Evolutionary conservation across 2,329 filamentous ascomycete genomes (phyloP).

Genomic region (Emmonsiellopsis sp.): DNA sequence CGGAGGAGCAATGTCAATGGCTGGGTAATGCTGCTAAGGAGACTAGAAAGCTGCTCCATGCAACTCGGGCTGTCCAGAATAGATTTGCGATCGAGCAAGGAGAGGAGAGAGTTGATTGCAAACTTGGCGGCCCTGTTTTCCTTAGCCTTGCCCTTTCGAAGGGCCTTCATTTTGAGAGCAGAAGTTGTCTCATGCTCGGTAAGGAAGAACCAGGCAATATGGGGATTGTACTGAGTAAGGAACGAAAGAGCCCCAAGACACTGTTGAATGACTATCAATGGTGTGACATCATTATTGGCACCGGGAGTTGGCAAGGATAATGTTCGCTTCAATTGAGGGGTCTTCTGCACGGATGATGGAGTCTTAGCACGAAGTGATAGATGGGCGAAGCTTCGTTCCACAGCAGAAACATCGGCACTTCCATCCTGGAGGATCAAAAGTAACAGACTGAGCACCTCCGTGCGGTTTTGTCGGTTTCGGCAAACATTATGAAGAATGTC

Average conservation of each 20-base stretch:
- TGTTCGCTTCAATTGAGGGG: conserved; percentile 67
- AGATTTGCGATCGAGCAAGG: conserved; percentile 80
- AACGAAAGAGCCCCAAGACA: conserved; percentile 79
- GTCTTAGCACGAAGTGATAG: conserved; percentile 86
- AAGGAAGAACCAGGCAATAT: conserved; percentile 84
- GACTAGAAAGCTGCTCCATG: conserved; percentile 83
- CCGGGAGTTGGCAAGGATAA: conserved; percentile 49
- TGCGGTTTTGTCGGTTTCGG: conserved; percentile 90
- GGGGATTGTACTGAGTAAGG: conserved; percentile 72
- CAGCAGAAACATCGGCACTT: conserved; percentile 81
- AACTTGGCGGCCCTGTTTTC: conserved; percentile 78
- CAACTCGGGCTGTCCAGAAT: conserved; percentile 96
- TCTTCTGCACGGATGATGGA: conserved; percentile 67
- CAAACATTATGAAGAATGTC: conserved; percentile 84
- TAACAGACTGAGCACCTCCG: conserved; percentile 86
- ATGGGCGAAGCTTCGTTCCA: conserved; percentile 91
- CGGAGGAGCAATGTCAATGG: conserved; percentile 75
- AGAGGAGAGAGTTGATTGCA: conserved; percentile 82
- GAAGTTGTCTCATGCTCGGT: conserved; percentile 81
- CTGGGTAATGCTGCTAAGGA: conserved; percentile 80
- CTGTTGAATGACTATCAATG: conserved; percentile 90
- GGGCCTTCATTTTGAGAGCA: conserved; percentile 64
- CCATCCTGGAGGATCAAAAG: conserved; percentile 93
- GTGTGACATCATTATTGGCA: conserved; percentile 78
- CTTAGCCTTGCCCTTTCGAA: conserved; percentile 79